These are phyloP conservation scores for Histomonas meleagridis DNA, from an alignment of 208 protist genomes.

Conservation along the genomic window DNA sequence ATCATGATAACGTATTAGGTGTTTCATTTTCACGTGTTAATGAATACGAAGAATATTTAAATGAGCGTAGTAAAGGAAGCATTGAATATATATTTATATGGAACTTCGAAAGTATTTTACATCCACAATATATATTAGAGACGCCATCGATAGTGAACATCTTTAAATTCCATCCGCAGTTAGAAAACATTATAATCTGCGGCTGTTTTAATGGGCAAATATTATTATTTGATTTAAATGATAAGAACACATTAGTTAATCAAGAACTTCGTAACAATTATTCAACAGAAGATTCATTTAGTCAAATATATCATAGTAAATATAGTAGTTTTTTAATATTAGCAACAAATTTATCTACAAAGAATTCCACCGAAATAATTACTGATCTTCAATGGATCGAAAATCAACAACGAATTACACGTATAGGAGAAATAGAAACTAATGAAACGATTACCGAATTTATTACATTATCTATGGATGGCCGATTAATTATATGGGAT, in stretches of 20 bases:
- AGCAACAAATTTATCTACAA: not conserved
- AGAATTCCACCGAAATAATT: not conserved
- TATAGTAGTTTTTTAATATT: not conserved
- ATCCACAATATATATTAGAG: slow-evolving; percentile 24
- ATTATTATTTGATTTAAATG: not conserved
- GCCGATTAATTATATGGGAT: slow-evolving; percentile 25
- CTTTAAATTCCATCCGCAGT: not conserved
- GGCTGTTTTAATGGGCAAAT: slow-evolving; percentile 12
- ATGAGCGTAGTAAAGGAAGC: not conserved
- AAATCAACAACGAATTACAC: not conserved
- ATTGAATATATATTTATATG: slow-evolving; percentile 11
- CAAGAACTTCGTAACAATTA: not conserved
- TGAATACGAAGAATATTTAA: not conserved
- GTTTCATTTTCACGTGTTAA: not conserved
- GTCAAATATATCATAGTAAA: not conserved
- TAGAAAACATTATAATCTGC: not conserved
- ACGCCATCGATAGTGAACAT: not conserved
- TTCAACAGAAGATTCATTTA: slow-evolving; percentile 36
- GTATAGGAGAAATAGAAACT: not conserved
- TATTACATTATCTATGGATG: not conserved
- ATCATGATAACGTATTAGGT: not conserved
- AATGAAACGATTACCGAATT: not conserved
- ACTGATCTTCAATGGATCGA: not conserved
- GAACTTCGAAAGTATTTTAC: slow-evolving; percentile 13
- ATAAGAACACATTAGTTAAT: not conserved